Percentiles rank a stretch among this genome's conserved stretches.
Conservation (phyloP, 83 land plant species). For the Picea abies region DNA sequence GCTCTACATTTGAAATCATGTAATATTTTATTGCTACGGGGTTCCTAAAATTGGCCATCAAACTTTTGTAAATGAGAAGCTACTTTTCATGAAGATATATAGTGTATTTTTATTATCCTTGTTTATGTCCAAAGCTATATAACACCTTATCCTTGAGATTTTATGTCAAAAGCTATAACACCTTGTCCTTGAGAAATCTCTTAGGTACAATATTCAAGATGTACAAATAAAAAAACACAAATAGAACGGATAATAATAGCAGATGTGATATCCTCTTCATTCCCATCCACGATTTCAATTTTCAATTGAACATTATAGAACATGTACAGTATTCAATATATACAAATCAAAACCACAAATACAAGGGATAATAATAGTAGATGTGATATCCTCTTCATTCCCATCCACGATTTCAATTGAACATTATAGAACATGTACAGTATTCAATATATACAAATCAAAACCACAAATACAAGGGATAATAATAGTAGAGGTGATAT, state of each 20-base stretch:
- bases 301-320: background rate
- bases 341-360: constrained; percentile 73
- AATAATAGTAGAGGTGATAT: constrained; percentile 37
- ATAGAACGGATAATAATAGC: constrained; percentile 70
- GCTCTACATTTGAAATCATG: no score
- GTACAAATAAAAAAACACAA: constrained; percentile 69
- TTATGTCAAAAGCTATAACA: constrained; percentile 19
- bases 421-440: constrained; percentile 17
- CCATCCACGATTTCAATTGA: constrained; percentile 2
- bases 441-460: constrained; percentile 79
- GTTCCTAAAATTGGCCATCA: constrained; percentile 61
- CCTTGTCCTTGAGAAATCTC: constrained; percentile 63
- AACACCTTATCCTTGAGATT: no score
- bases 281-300: constrained; percentile 16
- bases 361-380: constrained; percentile 65
- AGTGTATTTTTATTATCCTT: constrained; percentile 87
- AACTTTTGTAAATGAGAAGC: constrained; percentile 90
- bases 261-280: constrained; percentile 15
- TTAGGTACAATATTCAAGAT: constrained; percentile 63
- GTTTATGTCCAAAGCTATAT: constrained; percentile 78
- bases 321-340: constrained; percentile 60
- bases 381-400: constrained; percentile 7
- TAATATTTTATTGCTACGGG: no score
- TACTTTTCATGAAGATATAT: constrained; percentile 89
- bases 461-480: constrained; percentile 75